Percentiles rank a stretch among this genome's conserved stretches.
Evolutionary conservation across 345 rosid species (phyloP).

Genomic region (Aquilaria sinensis): DNA sequence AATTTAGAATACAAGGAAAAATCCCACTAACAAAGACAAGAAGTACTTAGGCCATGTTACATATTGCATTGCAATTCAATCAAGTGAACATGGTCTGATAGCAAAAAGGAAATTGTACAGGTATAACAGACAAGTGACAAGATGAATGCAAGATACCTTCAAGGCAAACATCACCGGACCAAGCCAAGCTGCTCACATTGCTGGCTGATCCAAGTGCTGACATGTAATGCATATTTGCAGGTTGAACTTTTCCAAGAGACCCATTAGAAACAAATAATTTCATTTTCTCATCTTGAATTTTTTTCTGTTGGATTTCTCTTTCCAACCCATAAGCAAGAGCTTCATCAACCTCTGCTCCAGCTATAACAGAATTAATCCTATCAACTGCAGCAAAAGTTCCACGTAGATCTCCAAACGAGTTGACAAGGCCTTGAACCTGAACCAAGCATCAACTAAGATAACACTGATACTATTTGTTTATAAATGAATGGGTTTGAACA

Average conservation of each 20-base stretch:
- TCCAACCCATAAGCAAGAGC: slow-evolving; percentile 90
- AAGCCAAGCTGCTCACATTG: slow-evolving; percentile 50
- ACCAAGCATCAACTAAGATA: slow-evolving; percentile 10
- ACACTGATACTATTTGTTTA: background rate
- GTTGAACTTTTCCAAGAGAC: slow-evolving; percentile 30
- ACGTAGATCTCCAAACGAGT: slow-evolving; percentile 95
- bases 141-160: slow-evolving; percentile 49
- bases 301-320: slow-evolving; percentile 63
- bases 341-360: slow-evolving; percentile 73
- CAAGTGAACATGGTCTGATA: too few species aligned
- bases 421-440: slow-evolving; percentile 96
- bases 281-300: slow-evolving; percentile 42
- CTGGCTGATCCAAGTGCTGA: slow-evolving; percentile 59
- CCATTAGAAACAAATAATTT: slow-evolving; percentile 51
- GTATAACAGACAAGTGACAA: background rate
- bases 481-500: too few species aligned
- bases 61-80: too few species aligned
- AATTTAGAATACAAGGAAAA: too few species aligned
- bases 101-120: too few species aligned
- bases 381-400: slow-evolving; percentile 84
- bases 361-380: slow-evolving; percentile 77
- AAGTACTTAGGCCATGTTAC: too few species aligned
- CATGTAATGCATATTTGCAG: slow-evolving; percentile 52
- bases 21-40: too few species aligned
- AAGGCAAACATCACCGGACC: slow-evolving; percentile 85